These are phyloP conservation scores for Cryptococcus wingfieldii DNA, from an alignment of 1,284 basidiomycete species.

Conservation along the genomic window DNA sequence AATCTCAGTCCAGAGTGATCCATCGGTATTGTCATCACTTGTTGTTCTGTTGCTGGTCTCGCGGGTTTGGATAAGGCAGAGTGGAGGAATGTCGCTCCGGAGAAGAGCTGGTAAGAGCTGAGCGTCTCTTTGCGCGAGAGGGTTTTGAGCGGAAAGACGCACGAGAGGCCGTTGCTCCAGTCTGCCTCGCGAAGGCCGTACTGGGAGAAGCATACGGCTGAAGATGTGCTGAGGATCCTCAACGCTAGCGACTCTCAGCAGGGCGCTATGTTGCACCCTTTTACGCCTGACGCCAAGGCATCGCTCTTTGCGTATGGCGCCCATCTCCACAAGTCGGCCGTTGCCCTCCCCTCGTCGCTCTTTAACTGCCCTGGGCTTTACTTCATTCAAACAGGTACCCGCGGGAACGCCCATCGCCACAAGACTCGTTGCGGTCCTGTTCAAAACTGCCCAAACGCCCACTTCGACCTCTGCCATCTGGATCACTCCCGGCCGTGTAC, in stretches of 20 bases:
- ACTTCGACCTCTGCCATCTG: conserved; percentile 38
- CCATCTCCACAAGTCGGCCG: conserved; percentile 35
- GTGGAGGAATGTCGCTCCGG: conserved; percentile 11
- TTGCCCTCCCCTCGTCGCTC: conserved; percentile 22
- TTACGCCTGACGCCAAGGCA: conserved; percentile 30
- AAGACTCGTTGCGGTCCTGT: conserved; percentile 49
- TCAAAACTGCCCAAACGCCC: conserved; percentile 36
- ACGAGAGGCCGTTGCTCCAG: conserved; percentile 48
- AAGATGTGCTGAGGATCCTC: conserved; percentile 45
- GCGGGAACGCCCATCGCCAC: conserved; percentile 48
- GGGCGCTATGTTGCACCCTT: conserved; percentile 46
- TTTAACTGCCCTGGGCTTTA: conserved; percentile 17
- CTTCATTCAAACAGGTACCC: conserved; percentile 22
- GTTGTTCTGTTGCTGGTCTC: too few relatives aligned
- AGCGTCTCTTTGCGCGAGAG: conserved; percentile 37
- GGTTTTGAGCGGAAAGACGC: conserved; percentile 46
- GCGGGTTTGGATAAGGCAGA: conserved; percentile 5
- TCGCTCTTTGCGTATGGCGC: conserved; percentile 50
- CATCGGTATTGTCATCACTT: too few relatives aligned
- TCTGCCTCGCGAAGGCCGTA: conserved; percentile 41
- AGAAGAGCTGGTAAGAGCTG: conserved; percentile 20
- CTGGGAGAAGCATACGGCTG: conserved; percentile 40
- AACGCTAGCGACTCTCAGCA: conserved; percentile 51
- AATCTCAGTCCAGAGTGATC: too few relatives aligned
- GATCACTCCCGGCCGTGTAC: conserved; percentile 51